A percentile compares a stretch with the other conserved stretches of the same genome.
These are phyloP conservation scores for Ogataea angusta DNA, from an alignment of 805 yeast genomes.

Conservation along the genomic window DNA sequence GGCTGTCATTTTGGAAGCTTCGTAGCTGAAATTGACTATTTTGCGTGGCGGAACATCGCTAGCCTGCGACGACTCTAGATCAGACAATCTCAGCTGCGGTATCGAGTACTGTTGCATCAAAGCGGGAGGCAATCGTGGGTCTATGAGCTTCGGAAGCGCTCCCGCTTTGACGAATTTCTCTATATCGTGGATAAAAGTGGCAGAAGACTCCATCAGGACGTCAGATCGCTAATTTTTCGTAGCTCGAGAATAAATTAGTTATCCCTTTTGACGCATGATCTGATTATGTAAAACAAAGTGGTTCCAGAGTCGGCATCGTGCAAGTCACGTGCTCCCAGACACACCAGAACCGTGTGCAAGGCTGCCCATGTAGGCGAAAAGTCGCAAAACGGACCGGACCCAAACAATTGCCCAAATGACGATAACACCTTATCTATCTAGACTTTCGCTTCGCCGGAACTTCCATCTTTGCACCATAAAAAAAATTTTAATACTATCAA, in stretches of 20 bases:
- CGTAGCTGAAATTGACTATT: constrained; percentile 24
- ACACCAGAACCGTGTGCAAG: no score
- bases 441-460: constrained; percentile 6
- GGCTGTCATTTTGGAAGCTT: constrained; percentile 20
- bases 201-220: background rate
- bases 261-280: constrained; percentile 2
- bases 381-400: no score
- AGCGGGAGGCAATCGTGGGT: constrained; percentile 16
- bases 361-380: no score
- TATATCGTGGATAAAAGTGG: background rate
- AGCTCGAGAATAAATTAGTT: constrained; percentile 2
- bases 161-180: constrained; percentile 7
- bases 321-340: no score
- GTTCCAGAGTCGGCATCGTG: no score
- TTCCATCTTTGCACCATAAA: constrained; percentile 6
- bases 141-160: constrained; percentile 20
- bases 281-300: constrained; percentile 2
- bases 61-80: constrained; percentile 6
- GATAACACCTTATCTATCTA: background rate
- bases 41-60: background rate
- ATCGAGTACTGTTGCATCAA: constrained; percentile 14
- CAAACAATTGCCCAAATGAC: background rate
- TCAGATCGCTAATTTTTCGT: background rate
- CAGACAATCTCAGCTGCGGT: constrained; percentile 19
- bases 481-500: constrained; percentile 5